phyloP scores from a whole-genome alignment of 108 stramenopile species.

The Skeletonema tropicum region DNA sequence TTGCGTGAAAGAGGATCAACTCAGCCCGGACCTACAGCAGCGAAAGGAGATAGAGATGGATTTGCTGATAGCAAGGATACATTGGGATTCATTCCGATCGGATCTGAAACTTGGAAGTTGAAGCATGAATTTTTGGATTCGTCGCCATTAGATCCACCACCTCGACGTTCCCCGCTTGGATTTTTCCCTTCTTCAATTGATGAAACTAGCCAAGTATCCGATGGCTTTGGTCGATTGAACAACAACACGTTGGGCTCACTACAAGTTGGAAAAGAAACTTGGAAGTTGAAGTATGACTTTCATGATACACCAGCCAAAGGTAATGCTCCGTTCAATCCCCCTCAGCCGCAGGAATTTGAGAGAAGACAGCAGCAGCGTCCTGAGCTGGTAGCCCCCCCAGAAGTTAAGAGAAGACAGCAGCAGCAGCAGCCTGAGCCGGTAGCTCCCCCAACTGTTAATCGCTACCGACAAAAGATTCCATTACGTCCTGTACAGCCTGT shows the following conservation, averaged over 20 bases:
- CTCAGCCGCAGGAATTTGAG: not conserved
- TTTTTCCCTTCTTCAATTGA: not conserved
- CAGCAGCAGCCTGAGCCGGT: not conserved
- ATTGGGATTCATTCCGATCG: not conserved
- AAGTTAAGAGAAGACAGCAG: too few relatives aligned
- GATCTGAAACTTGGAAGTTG: conserved; percentile 3
- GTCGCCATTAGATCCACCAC: not conserved
- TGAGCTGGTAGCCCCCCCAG: too few relatives aligned
- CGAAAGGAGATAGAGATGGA: not conserved
- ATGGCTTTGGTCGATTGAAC: not conserved
- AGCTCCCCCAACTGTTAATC: not conserved
- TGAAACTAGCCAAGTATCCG: not conserved
- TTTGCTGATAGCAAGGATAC: not conserved
- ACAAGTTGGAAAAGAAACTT: not conserved
- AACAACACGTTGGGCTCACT: not conserved
- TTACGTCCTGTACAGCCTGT: not conserved
- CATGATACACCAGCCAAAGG: not conserved
- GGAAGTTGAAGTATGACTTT: not conserved
- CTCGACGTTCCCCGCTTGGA: not conserved
- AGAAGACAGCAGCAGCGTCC: not conserved
- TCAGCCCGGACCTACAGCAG: not conserved
- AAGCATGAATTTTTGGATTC: conserved; percentile 1
- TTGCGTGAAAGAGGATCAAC: not conserved
- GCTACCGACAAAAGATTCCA: not conserved
- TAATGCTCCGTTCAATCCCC: not conserved